These are phyloP conservation scores for Apiotrichum montevideense DNA, from an alignment of 1,284 basidiomycete genomes.

Conservation along the genomic window DNA sequence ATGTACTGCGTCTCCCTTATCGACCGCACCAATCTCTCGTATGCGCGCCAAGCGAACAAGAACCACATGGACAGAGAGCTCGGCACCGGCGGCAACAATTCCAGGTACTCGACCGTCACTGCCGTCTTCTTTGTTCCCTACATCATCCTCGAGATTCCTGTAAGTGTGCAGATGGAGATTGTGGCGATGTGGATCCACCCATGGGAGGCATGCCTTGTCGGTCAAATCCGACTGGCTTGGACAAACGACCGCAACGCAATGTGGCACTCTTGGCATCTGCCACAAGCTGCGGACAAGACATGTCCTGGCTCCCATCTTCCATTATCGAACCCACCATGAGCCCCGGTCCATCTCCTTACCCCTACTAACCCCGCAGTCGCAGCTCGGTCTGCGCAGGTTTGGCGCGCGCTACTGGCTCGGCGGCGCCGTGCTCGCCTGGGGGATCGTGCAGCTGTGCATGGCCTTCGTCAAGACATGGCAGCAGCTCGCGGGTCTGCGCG, in stretches of 20 bases:
- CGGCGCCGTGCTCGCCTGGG: constrained; percentile 32
- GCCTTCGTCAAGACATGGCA: constrained; percentile 39
- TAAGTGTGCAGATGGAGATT: not conserved
- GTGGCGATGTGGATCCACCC: too few relatives aligned
- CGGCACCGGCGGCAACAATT: constrained; percentile 19
- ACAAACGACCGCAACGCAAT: too few relatives aligned
- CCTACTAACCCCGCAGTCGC: constrained; percentile 5
- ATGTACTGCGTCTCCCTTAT: constrained; percentile 7
- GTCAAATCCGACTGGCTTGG: too few relatives aligned
- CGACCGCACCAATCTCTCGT: constrained; percentile 22
- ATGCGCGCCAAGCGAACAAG: constrained; percentile 13
- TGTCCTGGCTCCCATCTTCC: too few relatives aligned
- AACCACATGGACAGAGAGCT: constrained; percentile 27
- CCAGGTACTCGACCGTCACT: constrained; percentile 41
- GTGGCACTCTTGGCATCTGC: too few relatives aligned
- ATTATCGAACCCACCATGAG: too few relatives aligned
- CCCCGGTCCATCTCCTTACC: too few relatives aligned
- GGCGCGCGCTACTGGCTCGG: constrained; percentile 16
- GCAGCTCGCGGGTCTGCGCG: constrained; percentile 44
- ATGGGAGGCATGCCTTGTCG: too few relatives aligned
- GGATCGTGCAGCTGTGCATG: constrained; percentile 44
- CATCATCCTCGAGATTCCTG: constrained; percentile 36
- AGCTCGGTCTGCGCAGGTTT: constrained; percentile 23
- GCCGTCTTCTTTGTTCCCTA: constrained; percentile 43
- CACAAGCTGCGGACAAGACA: too few relatives aligned